Percentiles rank a stretch among this genome's conserved stretches.
Evolutionary conservation across 805 yeast species (phyloP).

Genomic region (Nakazawaea holstii): DNA sequence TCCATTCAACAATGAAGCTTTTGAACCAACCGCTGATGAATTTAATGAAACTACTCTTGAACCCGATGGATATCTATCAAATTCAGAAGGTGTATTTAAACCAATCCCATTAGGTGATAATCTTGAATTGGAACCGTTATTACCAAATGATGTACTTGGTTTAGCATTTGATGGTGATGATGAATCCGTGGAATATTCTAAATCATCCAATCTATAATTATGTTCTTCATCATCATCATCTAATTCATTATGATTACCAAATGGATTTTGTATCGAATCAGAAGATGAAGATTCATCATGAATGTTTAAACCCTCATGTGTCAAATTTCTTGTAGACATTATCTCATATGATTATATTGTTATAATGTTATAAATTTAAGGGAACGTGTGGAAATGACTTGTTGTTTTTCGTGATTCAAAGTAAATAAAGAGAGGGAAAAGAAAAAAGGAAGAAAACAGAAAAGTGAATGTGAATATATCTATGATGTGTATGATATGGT

Average conservation of each 20-base stretch:
- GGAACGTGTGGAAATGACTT: too few relatives aligned
- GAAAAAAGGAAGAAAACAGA: too few relatives aligned
- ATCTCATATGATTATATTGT: background rate
- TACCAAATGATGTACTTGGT: background rate
- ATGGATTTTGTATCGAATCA: slow-evolving; percentile 2
- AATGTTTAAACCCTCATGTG: background rate
- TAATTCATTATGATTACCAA: background rate
- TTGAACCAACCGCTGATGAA: slow-evolving; percentile 28
- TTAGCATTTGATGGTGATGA: background rate
- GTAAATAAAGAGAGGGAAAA: too few relatives aligned
- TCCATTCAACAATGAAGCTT: slow-evolving; percentile 16
- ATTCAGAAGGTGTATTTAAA: slow-evolving; percentile 42
- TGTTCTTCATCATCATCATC: background rate
- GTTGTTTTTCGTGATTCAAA: too few relatives aligned
- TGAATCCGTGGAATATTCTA: slow-evolving; percentile 2
- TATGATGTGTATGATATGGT: too few relatives aligned
- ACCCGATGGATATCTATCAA: slow-evolving; percentile 60
- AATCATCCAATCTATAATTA: slow-evolving; percentile 2
- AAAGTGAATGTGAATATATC: background rate
- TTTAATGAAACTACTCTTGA: slow-evolving; percentile 49
- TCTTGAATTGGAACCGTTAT: background rate
- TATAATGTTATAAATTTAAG: background rate
- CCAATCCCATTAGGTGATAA: background rate
- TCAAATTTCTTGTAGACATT: slow-evolving; percentile 5
- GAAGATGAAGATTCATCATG: slow-evolving; percentile 5